Conservation (phyloP, 1,284 basidiomycete genomes). For the Farysia itapuensis region DNA sequence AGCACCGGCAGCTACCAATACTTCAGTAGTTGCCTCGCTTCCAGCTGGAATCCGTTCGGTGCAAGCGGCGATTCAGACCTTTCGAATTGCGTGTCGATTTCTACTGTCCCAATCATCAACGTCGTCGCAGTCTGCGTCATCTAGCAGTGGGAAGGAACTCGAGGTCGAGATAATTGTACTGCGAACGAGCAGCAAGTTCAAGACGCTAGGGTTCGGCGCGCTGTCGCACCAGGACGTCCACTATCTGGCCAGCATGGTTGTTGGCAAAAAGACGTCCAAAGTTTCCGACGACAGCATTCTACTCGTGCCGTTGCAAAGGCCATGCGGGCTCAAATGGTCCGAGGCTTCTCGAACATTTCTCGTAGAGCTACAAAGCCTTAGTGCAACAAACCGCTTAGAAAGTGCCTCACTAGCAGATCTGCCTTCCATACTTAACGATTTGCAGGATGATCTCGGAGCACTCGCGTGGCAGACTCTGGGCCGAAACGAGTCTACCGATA, state of each 20-base stretch:
- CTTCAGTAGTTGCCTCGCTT: no score
- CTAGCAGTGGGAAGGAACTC: conserved; percentile 28
- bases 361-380: conserved; percentile 16
- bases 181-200: conserved; percentile 19
- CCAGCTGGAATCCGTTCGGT: no score
- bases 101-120: conserved; percentile 4
- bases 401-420: background rate
- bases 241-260: conserved; percentile 6
- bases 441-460: conserved; percentile 29
- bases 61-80: conserved; percentile 17
- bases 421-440: conserved; percentile 8
- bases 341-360: conserved; percentile 11
- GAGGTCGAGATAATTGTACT: conserved; percentile 30
- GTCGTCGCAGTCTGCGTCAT: no score
- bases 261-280: background rate
- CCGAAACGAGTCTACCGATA: conserved; percentile 7
- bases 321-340: background rate
- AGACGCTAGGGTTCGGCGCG: conserved; percentile 4
- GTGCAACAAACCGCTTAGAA: conserved; percentile 6
- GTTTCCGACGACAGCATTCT: conserved; percentile 1
- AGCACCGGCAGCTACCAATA: no score
- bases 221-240: conserved; percentile 9
- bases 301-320: conserved; percentile 2
- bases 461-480: conserved; percentile 23
- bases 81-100: conserved; percentile 22